Evolutionary conservation across 176 grass and related monocot genomes (phyloP).

Genomic region (Oryza meyeriana): DNA sequence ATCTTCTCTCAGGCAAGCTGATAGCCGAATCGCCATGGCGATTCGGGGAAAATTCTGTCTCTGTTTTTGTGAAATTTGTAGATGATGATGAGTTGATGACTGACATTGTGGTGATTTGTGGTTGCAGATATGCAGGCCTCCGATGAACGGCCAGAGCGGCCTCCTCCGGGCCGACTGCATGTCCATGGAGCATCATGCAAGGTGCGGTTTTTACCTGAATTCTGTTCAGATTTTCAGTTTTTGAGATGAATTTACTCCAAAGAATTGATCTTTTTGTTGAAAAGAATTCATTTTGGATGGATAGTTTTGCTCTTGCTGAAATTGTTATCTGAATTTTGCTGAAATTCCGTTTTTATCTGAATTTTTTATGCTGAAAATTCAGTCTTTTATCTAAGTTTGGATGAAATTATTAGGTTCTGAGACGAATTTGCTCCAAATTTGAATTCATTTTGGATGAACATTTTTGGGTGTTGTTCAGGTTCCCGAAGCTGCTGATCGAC

Average conservation of each 20-base stretch:
- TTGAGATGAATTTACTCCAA: neutral
- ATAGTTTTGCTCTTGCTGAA: too few species aligned
- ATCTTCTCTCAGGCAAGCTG: slow-evolving; percentile 58
- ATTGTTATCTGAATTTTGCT: too few species aligned
- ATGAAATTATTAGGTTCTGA: neutral
- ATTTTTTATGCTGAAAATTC: too few species aligned
- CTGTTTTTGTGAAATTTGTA: neutral
- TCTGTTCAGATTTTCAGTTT: neutral
- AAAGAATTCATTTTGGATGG: too few species aligned
- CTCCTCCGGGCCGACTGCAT: slow-evolving; percentile 64
- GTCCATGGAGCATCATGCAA: slow-evolving; percentile 31
- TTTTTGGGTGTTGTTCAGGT: neutral
- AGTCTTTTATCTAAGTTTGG: too few species aligned
- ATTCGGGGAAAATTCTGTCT: neutral
- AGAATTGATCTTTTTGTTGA: neutral
- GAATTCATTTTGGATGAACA: neutral
- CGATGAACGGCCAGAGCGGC: slow-evolving; percentile 56
- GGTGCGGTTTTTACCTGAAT: neutral
- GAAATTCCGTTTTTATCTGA: too few species aligned
- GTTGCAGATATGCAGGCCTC: slow-evolving; percentile 62
- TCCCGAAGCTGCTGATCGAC: slow-evolving; percentile 80
- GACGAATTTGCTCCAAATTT: neutral
- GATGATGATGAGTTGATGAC: neutral
- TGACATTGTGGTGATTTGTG: neutral
- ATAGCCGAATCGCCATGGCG: neutral